Evolutionary conservation across 345 rosid genomes (phyloP).

Genomic region (Turnera subulata): DNA sequence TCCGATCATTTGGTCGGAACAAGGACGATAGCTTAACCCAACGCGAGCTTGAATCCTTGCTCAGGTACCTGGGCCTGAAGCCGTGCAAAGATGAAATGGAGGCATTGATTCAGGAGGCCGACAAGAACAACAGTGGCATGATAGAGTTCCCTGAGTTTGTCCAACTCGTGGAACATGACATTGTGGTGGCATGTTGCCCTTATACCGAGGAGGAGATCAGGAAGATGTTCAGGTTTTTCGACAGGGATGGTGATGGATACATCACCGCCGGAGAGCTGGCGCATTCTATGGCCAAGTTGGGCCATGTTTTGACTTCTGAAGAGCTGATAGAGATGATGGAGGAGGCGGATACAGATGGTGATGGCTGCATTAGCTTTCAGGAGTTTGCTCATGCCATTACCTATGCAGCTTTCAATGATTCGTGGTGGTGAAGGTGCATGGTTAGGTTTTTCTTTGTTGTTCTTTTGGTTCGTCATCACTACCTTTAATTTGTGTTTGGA

Average conservation of each 20-base stretch:
- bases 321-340: conserved; percentile 81
- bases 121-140: conserved; percentile 67
- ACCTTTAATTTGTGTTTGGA: no score
- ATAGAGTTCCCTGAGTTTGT: conserved; percentile 80
- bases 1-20: conserved; percentile 74
- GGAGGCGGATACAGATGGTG: conserved; percentile 89
- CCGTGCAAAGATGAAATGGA: conserved; percentile 70
- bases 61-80: conserved; percentile 59
- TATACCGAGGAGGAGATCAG: conserved; percentile 66
- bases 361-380: conserved; percentile 67
- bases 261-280: conserved; percentile 83
- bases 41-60: conserved; percentile 72
- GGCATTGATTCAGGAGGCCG: conserved; percentile 53
- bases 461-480: no score
- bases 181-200: conserved; percentile 51
- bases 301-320: conserved; percentile 69
- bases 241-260: conserved; percentile 71
- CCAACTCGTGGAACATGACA: conserved; percentile 65
- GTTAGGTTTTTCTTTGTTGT: no score
- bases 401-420: conserved; percentile 73
- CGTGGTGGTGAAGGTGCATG: conserved; percentile 62
- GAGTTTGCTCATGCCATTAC: conserved; percentile 74
- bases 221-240: conserved; percentile 65
- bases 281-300: conserved; percentile 80
- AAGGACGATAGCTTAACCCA: conserved; percentile 76